Evolutionary conservation across 805 yeast genomes (phyloP).

Genomic region (Ogataea methanolica): DNA sequence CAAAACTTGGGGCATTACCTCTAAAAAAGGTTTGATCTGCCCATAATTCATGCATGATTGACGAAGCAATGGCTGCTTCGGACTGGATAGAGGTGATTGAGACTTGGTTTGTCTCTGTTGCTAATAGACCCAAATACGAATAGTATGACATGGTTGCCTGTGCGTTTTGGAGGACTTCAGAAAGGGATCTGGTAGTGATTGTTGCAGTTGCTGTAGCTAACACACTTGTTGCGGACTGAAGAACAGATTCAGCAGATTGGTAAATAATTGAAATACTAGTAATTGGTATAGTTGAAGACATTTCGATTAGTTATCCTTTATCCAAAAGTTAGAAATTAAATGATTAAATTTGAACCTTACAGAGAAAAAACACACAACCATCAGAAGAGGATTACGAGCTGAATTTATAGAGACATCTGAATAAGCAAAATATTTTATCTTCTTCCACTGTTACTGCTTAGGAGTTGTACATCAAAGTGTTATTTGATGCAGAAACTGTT

Average conservation of each 20-base stretch:
- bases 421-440: too few relatives aligned
- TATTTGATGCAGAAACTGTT: too few relatives aligned
- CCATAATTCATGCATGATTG: constrained; percentile 13
- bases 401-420: too few relatives aligned
- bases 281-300: neutral
- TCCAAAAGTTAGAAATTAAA: too few relatives aligned
- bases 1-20: constrained; percentile 45
- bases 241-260: constrained; percentile 8
- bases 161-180: constrained; percentile 9
- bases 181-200: constrained; percentile 3
- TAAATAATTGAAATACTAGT: constrained; percentile 6
- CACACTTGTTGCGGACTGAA: constrained; percentile 9
- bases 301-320: neutral
- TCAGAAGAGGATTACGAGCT: too few relatives aligned
- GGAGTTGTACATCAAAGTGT: too few relatives aligned
- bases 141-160: constrained; percentile 27
- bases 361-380: too few relatives aligned
- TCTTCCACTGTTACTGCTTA: too few relatives aligned
- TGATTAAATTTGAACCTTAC: too few relatives aligned
- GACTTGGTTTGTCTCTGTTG: constrained; percentile 20
- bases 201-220: constrained; percentile 11
- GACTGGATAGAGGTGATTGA: constrained; percentile 9
- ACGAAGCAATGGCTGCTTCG: constrained; percentile 21
- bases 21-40: constrained; percentile 23
- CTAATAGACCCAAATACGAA: constrained; percentile 16